These are phyloP conservation scores for Populus euphratica DNA, from an alignment of 345 rosid genomes.

Conservation along the genomic window DNA sequence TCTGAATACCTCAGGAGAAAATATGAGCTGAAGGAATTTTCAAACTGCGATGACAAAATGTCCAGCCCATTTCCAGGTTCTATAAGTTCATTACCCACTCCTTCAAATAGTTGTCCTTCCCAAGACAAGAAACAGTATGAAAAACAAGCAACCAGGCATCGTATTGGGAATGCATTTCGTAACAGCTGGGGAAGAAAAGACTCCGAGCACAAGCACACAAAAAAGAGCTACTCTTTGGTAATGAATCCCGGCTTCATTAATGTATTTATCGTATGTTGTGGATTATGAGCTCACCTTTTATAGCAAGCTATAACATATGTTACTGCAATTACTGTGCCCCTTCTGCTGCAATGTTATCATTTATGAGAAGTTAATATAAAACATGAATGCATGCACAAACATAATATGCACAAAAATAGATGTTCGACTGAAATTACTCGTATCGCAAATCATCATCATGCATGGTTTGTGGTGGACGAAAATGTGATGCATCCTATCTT, in stretches of 20 bases:
- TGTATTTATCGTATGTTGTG: not conserved
- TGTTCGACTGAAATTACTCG: not conserved
- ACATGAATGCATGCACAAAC: no score
- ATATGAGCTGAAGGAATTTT: constrained; percentile 73
- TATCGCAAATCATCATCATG: not conserved
- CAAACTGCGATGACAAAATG: constrained; percentile 34
- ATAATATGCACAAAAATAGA: no score
- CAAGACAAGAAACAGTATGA: constrained; percentile 44
- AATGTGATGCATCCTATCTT: not conserved
- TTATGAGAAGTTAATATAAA: no score
- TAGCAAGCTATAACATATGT: not conserved
- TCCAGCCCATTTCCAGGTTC: constrained; percentile 39
- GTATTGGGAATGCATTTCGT: constrained; percentile 73
- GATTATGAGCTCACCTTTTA: not conserved
- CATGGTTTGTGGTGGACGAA: not conserved
- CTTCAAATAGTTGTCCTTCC: constrained; percentile 29
- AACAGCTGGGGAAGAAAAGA: constrained; percentile 93
- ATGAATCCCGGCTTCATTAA: constrained; percentile 13
- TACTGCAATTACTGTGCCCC: not conserved
- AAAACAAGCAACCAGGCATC: constrained; percentile 56
- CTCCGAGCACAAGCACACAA: constrained; percentile 47
- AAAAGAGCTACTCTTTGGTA: constrained; percentile 77
- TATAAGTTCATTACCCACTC: constrained; percentile 35
- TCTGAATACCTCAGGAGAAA: constrained; percentile 57
- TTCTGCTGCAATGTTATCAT: no score